A percentile compares a stretch with the other conserved stretches of the same genome.
These are phyloP conservation scores for Corchorus capsularis DNA, from an alignment of 345 rosid genomes.

Conservation along the genomic window DNA sequence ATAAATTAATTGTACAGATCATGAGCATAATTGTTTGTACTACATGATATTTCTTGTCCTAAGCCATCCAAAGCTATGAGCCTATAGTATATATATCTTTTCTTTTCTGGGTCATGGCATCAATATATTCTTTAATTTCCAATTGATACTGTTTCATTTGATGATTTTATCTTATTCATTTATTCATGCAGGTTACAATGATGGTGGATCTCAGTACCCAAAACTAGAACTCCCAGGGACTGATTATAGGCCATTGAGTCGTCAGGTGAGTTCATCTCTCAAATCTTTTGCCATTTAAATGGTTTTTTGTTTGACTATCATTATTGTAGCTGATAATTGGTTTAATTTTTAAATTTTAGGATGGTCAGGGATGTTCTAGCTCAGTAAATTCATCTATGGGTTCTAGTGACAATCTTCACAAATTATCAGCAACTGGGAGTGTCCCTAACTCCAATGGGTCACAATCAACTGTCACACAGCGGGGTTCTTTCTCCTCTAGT, in stretches of 20 bases:
- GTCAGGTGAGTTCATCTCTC: constrained; percentile 43
- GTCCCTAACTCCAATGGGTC: constrained; percentile 38
- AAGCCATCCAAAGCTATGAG: not conserved
- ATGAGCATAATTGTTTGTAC: not conserved
- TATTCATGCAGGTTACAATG: constrained; percentile 50
- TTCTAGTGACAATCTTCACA: constrained; percentile 25
- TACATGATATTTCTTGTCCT: not conserved
- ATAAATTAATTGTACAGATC: not conserved
- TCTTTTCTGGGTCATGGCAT: not conserved
- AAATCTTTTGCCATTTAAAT: constrained; percentile 5
- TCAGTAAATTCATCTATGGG: constrained; percentile 36
- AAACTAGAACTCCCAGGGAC: constrained; percentile 69
- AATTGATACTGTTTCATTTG: constrained; percentile 8
- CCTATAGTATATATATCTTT: not conserved
- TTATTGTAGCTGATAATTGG: constrained; percentile 19
- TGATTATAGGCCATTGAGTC: constrained; percentile 63
- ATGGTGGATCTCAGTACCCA: constrained; percentile 67
- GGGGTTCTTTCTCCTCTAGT: constrained; percentile 47
- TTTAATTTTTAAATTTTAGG: constrained; percentile 28
- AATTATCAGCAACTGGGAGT: constrained; percentile 47
- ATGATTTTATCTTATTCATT: constrained; percentile 19
- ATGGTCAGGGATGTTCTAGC: constrained; percentile 37
- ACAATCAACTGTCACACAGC: constrained; percentile 38
- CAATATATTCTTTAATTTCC: not conserved
- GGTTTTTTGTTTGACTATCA: not conserved